Evolutionary conservation across 1,284 basidiomycete genomes (phyloP).

Genomic region (Cryptococcus sp.): DNA sequence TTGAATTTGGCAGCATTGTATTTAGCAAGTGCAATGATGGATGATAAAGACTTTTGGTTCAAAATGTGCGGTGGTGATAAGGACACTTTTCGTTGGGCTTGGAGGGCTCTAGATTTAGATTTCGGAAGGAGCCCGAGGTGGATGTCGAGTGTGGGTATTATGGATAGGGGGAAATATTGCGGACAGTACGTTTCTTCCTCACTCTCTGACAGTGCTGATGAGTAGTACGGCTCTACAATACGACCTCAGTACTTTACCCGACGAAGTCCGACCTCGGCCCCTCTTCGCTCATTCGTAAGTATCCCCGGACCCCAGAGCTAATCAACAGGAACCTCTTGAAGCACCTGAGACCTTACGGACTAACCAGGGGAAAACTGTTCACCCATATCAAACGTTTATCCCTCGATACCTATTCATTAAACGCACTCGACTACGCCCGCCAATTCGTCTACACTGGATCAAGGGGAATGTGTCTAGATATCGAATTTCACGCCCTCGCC

Average conservation of each 20-base stretch:
- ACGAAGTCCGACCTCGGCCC: conserved; percentile 19
- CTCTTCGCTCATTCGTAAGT: conserved; percentile 40
- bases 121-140: conserved; percentile 47
- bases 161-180: conserved; percentile 45
- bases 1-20: conserved; percentile 51
- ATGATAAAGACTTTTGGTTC: conserved; percentile 50
- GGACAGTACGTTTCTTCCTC: conserved; percentile 46
- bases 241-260: conserved; percentile 29
- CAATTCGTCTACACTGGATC: conserved; percentile 43
- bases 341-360: conserved; percentile 33
- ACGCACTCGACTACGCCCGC: conserved; percentile 39
- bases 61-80: conserved; percentile 49
- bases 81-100: conserved; percentile 51
- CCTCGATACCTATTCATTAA: conserved; percentile 23
- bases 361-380: conserved; percentile 31
- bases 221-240: conserved; percentile 39
- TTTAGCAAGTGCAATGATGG: conserved; percentile 42
- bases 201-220: neutral
- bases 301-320: neutral
- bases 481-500: conserved; percentile 28
- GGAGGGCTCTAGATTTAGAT: conserved; percentile 45
- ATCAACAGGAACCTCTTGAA: conserved; percentile 51
- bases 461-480: conserved; percentile 46
- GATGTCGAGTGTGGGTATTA: conserved; percentile 45
- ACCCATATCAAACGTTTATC: conserved; percentile 41